These are phyloP conservation scores for Bipolaris oryzae DNA, from an alignment of 2,329 filamentous ascomycete species.

Conservation along the genomic window DNA sequence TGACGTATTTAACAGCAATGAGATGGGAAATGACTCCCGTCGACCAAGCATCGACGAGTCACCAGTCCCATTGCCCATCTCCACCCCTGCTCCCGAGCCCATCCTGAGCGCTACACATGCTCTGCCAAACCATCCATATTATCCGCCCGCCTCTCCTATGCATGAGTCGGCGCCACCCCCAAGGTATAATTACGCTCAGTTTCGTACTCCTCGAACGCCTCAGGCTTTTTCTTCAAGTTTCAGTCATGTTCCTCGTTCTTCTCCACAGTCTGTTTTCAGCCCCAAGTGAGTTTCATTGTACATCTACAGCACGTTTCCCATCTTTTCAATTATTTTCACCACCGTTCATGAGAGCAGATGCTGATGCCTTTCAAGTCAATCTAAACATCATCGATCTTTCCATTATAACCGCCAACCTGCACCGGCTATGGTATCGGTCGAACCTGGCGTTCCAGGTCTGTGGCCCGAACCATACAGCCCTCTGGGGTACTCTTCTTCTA, in stretches of 20 bases:
- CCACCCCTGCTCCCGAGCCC: constrained; percentile 23
- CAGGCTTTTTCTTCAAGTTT: constrained; percentile 36
- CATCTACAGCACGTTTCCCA: constrained; percentile 20
- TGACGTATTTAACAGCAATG: constrained; percentile 34
- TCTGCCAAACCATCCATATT: constrained; percentile 23
- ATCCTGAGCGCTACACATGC: constrained; percentile 21
- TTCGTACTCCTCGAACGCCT: constrained; percentile 49
- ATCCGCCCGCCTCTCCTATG: constrained; percentile 31
- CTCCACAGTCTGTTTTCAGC: constrained; percentile 33
- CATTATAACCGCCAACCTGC: constrained; percentile 19
- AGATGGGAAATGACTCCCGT: constrained; percentile 33
- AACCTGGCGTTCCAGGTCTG: constrained; percentile 22
- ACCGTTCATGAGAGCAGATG: background rate
- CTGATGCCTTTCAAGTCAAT: constrained; percentile 19
- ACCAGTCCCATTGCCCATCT: constrained; percentile 22
- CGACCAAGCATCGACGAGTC: constrained; percentile 34
- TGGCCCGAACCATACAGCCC: constrained; percentile 39
- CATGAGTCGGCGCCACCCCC: constrained; percentile 33
- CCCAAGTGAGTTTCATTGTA: constrained; percentile 47
- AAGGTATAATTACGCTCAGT: constrained; percentile 47
- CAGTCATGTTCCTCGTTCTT: constrained; percentile 40
- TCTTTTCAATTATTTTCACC: constrained; percentile 2
- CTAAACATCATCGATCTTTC: constrained; percentile 26
- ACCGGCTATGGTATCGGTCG: constrained; percentile 26
- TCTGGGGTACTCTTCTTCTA: constrained; percentile 42